phyloP scores from a whole-genome alignment of 2,329 filamentous ascomycete species.

The Fusarium siculi region DNA sequence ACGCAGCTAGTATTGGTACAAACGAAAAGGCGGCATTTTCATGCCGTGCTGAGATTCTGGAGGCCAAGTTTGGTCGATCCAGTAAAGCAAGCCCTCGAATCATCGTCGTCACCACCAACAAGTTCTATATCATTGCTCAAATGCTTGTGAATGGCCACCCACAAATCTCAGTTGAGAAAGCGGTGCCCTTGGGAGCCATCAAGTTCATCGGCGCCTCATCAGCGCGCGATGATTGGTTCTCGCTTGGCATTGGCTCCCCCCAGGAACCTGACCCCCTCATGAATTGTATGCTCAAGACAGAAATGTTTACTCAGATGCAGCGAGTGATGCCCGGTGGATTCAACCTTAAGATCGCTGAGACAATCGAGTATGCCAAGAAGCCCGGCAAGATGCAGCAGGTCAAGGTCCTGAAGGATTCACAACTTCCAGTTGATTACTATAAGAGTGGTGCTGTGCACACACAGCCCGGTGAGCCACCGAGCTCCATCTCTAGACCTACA shows the following conservation, averaged over 20 bases:
- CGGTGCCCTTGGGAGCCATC: slow-evolving; percentile 85
- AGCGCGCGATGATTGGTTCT: slow-evolving; percentile 95
- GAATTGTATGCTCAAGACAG: slow-evolving; percentile 95
- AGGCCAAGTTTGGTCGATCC: slow-evolving; percentile 95
- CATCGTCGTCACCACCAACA: slow-evolving; percentile 84
- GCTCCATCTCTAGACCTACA: slow-evolving; percentile 83
- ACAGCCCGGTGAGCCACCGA: slow-evolving; percentile 82
- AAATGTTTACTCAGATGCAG: slow-evolving; percentile 93
- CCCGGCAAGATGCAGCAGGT: slow-evolving; percentile 90
- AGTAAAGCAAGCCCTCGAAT: slow-evolving; percentile 92
- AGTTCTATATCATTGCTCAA: slow-evolving; percentile 90
- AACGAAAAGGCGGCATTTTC: slow-evolving; percentile 88
- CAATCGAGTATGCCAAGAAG: slow-evolving; percentile 97
- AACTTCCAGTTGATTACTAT: slow-evolving; percentile 82
- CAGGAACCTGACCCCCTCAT: slow-evolving; percentile 94
- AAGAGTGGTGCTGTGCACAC: slow-evolving; percentile 95
- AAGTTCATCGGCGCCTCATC: slow-evolving; percentile 86
- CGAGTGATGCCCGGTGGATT: slow-evolving; percentile 82
- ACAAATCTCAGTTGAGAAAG: slow-evolving; percentile 82
- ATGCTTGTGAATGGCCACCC: slow-evolving; percentile 83
- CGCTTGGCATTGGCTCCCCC: slow-evolving; percentile 86
- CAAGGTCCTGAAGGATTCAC: slow-evolving; percentile 90
- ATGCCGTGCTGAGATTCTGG: slow-evolving; percentile 87
- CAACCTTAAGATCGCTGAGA: slow-evolving; percentile 83
- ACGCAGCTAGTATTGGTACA: slow-evolving; percentile 74